Evolutionary conservation across 345 rosid species (phyloP), one percentile per base, ranked within the genome.

Genomic region (Eucalyptus viminalis): DNA sequence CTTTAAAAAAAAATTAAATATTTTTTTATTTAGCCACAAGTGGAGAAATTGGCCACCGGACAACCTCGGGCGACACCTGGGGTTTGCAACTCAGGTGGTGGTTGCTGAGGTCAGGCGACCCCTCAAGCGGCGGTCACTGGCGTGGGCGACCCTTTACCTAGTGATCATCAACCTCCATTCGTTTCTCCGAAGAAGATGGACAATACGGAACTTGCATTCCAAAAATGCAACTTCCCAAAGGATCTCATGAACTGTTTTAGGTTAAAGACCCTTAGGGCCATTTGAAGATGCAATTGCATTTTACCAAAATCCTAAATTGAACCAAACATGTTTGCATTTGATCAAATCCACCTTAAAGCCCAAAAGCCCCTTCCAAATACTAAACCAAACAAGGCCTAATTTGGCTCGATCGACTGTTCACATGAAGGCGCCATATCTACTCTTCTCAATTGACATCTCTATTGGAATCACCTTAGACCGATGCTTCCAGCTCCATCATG

Each of bases 111-210:
- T 19, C 11, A 0, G 2, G 58, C 58, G 0, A 53, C 58, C 10
- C 24, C 58, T 53, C 10, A 53, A 19, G 56, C 5, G 0, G 4
- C 1, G 0, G 5, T 53, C 5, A 2, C 0, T 3, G 0, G 10
- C 24, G 2, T 0, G 2, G 1, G 10, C 0, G 0, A 53, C 56
- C 56, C 56, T 0, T 53, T 53, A 53, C 0, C 11, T 1, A 1
- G 58, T 1, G 0, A 5, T 53, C 1, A 0, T 53, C 25, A 8
- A 53, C 58, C 58, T 21, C 11, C 11, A 21, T 53, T 53, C 0
- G 2, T 53, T 19, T 53, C 25, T 8, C 10, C 2, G 0, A 4
- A 8, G 11, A 53, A 53, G 0, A 53, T 53, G 5, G 8, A 8
- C 25, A 21, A 53, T 53, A 53, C 0, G 0, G 5, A 8, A 53